A percentile compares a stretch with the other conserved stretches of the same genome.
phyloP scores from a whole-genome alignment of 2,329 filamentous ascomycete species.

The Fusarium sulawesiense region DNA sequence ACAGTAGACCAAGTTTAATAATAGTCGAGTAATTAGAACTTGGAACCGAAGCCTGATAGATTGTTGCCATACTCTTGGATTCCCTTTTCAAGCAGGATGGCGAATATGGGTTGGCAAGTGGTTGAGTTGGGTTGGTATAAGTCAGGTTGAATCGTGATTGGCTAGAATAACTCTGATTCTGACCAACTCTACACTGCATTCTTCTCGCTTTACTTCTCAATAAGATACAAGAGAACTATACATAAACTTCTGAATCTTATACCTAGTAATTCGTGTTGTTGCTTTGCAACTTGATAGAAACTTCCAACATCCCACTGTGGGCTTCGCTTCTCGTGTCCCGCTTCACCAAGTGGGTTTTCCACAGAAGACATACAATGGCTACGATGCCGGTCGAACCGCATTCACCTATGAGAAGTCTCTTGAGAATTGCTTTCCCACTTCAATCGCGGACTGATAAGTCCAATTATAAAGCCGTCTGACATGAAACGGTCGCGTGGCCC shows the following conservation, averaged over 20 bases:
- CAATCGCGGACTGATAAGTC: neutral
- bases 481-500: constrained; percentile 42
- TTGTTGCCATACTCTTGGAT: neutral
- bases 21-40: no score
- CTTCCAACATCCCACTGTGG: neutral
- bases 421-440: neutral
- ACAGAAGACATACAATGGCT: neutral
- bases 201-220: neutral
- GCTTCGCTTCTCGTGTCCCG: neutral
- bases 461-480: neutral
- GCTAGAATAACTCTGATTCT: neutral
- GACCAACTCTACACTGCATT: neutral
- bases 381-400: neutral
- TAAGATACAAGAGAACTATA: neutral
- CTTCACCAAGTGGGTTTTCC: neutral
- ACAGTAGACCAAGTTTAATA: neutral
- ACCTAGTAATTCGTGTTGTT: neutral
- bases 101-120: neutral
- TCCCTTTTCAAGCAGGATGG: neutral
- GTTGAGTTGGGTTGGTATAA: neutral
- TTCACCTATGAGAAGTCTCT: neutral
- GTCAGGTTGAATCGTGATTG: neutral
- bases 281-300: neutral
- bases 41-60: no score
- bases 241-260: neutral